Base-by-base conservation (phyloP, 1,139 yeast genomes). In the Pichia sp. region DNA sequence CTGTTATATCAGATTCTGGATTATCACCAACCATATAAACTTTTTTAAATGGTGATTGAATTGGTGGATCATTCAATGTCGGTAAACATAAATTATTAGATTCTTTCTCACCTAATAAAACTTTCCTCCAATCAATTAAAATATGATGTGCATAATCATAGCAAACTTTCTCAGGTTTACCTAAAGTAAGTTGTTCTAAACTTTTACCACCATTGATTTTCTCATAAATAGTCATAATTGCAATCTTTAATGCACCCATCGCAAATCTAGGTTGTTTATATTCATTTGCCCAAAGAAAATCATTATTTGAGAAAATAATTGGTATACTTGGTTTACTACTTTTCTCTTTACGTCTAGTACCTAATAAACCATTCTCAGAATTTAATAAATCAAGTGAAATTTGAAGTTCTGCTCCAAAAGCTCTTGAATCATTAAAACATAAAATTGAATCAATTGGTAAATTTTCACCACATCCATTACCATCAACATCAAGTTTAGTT, bases 21-120 rank as follows among this genome's bases (percentile, higher is more conserved):
- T 91, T 91, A 62, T 91, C 98, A 23, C 98, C 98, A 26, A 91
- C 84, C 98, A 91, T 91, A 63, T 71, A 89, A 2, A 89, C 82
- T 28, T 70, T 64, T 22, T 66, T 61, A 49, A 77, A 77, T 3
- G 77, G 76, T 7, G 69, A 55, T n/a, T 50, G 40, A 9, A 41
- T 40, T 3, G 75, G 76, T 5, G 63, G 51, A 19, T 44, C 50
- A 31, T 52, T 50, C 43, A 73, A 58, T 25, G 55, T 56, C 1
- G 77, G 77, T 40, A 66, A 55, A 30, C 63, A 52, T 28, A 63
- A 62, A 7, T 54, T 50, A 19, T 49, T 48, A 9, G 51, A 43
- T 4, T 41, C 38, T 25, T 50, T 46, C 31, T 49, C 56, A 47
- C 40, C 54, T 45, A 32, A 40, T 17, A 75, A 45, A 41, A 66